These are phyloP conservation scores for Nyssa sinensis DNA, from an alignment of 148 eudicot genomes.

Conservation along the genomic window DNA sequence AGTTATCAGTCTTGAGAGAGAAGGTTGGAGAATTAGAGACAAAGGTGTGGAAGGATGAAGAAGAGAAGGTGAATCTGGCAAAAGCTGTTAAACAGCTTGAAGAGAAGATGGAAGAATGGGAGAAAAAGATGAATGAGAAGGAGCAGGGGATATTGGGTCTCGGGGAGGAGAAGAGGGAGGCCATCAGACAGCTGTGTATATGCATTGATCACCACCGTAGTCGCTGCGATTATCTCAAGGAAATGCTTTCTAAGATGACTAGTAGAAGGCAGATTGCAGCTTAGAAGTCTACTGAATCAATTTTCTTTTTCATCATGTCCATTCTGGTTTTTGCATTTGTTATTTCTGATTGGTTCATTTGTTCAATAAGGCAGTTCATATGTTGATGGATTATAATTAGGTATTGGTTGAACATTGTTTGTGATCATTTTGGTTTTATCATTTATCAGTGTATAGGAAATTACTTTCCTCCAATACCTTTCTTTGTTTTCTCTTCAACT, in stretches of 20 bases:
- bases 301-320: background rate
- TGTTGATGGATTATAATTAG: conserved; percentile 5
- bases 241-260: conserved; percentile 33
- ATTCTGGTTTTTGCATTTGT: background rate
- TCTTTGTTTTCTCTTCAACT: background rate
- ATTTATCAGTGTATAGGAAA: background rate
- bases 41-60: conserved; percentile 31
- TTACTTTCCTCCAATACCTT: background rate
- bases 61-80: conserved; percentile 34
- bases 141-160: conserved; percentile 35
- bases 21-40: conserved; percentile 39
- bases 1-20: conserved; percentile 26
- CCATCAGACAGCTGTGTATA: conserved; percentile 71
- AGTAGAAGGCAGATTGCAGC: conserved; percentile 40
- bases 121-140: conserved; percentile 33
- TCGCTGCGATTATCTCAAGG: conserved; percentile 55
- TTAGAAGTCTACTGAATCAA: background rate
- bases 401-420: background rate
- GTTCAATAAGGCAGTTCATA: background rate
- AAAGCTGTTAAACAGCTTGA: conserved; percentile 35
- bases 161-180: conserved; percentile 75
- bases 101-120: conserved; percentile 38
- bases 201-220: conserved; percentile 57
- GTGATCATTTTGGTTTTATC: background rate
- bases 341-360: conserved; percentile 11